Percentiles rank a stretch among this genome's conserved stretches.
Evolutionary conservation across 2,329 filamentous ascomycete genomes (phyloP).

Genomic region (Colletotrichum lini): DNA sequence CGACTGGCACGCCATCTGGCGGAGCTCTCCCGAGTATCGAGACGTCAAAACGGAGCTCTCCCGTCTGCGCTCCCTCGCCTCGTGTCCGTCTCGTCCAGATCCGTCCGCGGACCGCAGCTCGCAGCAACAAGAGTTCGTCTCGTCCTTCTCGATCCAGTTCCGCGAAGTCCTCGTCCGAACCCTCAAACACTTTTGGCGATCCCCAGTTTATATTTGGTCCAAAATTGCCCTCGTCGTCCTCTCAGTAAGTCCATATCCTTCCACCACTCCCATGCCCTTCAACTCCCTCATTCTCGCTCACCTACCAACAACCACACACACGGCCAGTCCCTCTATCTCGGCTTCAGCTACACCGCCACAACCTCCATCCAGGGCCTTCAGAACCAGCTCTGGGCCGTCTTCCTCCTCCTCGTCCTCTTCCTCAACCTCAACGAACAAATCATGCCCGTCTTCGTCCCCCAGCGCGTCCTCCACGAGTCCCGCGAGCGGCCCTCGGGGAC

Average conservation of each 20-base stretch:
- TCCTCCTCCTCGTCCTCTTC: conserved; percentile 78
- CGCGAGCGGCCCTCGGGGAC: conserved; percentile 77
- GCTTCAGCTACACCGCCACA: conserved; percentile 72
- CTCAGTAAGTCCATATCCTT: conserved; percentile 32
- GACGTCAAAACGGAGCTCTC: conserved; percentile 47
- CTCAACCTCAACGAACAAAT: conserved; percentile 72
- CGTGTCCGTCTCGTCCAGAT: conserved; percentile 43
- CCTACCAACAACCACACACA: no score
- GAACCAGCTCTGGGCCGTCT: conserved; percentile 77
- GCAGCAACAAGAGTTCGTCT: conserved; percentile 75
- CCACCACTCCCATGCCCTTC: no score
- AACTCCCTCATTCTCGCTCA: no score
- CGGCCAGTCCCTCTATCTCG: conserved; percentile 69
- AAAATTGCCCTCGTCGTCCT: conserved; percentile 69
- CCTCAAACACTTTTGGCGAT: conserved; percentile 81
- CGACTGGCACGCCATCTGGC: conserved; percentile 53
- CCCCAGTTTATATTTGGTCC: conserved; percentile 78
- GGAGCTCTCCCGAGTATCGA: conserved; percentile 48
- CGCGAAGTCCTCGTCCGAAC: conserved; percentile 72
- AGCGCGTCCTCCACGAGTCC: conserved; percentile 76
- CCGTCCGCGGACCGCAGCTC: not conserved
- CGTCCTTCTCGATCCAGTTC: conserved; percentile 74
- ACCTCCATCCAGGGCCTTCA: conserved; percentile 75
- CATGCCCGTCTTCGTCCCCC: conserved; percentile 78
- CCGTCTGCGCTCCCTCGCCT: conserved; percentile 53